phyloP scores from a whole-genome alignment of 345 rosid genomes.

The Eucalyptus viminalis region DNA sequence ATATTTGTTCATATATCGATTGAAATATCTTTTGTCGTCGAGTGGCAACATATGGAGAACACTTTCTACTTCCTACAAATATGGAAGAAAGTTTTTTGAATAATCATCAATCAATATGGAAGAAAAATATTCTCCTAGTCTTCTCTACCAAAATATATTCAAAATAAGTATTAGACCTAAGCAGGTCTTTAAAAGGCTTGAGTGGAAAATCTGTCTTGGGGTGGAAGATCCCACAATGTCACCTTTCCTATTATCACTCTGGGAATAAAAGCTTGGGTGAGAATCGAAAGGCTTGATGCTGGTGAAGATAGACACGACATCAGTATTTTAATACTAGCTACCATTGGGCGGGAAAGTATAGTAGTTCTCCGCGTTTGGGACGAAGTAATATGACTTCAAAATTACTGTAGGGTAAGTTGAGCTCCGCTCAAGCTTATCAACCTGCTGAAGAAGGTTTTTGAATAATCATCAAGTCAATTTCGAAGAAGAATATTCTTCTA shows the following conservation, averaged over 20 bases:
- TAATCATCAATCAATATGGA: not conserved
- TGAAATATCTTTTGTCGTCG: accelerated
- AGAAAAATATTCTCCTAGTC: not conserved
- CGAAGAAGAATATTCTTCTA: not conserved
- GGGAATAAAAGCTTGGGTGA: too few relatives aligned
- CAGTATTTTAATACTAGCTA: too few relatives aligned
- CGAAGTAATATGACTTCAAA: too few relatives aligned
- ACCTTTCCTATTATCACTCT: accelerated
- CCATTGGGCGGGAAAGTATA: too few relatives aligned
- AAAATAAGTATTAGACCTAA: too few relatives aligned
- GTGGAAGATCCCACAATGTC: too few relatives aligned
- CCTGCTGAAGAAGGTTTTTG: not conserved
- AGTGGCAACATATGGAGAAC: not conserved
- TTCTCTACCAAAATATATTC: not conserved
- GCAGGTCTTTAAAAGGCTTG: accelerated
- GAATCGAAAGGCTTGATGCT: too few relatives aligned
- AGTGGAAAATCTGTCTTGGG: accelerated
- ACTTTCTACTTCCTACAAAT: not conserved
- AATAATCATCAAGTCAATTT: not conserved
- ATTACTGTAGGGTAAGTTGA: too few relatives aligned
- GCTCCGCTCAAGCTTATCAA: too few relatives aligned
- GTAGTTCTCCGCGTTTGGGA: accelerated
- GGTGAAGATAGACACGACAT: accelerated
- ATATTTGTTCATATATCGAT: not conserved
- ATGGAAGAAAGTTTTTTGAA: too few relatives aligned